phyloP scores from a whole-genome alignment of 1,284 basidiomycete genomes.

The Leccinum variabile region DNA sequence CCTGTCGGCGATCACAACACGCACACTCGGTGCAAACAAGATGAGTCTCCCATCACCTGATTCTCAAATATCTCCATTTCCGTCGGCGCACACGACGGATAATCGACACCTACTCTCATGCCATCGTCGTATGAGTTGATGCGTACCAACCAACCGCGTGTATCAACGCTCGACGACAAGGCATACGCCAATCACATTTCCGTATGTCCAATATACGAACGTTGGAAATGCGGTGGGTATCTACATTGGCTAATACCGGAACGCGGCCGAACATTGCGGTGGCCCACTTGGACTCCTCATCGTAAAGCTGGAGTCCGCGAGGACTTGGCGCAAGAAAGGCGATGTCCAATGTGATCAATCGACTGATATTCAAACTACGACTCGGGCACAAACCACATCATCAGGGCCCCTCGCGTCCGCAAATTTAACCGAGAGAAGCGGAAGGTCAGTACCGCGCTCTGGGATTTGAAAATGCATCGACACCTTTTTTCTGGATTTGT shows the following conservation, averaged over 20 bases:
- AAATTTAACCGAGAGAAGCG: neutral
- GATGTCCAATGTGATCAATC: slow-evolving; percentile 8
- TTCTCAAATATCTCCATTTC: slow-evolving; percentile 12
- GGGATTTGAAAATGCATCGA: neutral
- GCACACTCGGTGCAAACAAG: slow-evolving; percentile 9
- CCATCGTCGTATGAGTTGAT: neutral
- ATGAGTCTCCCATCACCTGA: slow-evolving; percentile 7
- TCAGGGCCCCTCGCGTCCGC: neutral
- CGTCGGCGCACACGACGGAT: slow-evolving; percentile 1
- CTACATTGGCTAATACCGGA: neutral
- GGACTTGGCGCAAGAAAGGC: neutral
- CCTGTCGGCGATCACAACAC: slow-evolving; percentile 26
- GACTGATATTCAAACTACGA: neutral
- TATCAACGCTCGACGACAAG: neutral
- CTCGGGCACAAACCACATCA: neutral
- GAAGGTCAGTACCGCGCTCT: neutral
- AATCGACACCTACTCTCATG: slow-evolving; percentile 7
- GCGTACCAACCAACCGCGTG: slow-evolving; percentile 1
- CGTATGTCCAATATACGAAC: slow-evolving; percentile 1
- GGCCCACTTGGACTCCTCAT: neutral
- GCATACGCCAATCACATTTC: slow-evolving; percentile 1
- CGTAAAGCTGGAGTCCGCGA: slow-evolving; percentile 2
- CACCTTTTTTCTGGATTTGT: neutral
- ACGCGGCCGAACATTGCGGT: slow-evolving; percentile 1
- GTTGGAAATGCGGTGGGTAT: neutral